These are phyloP conservation scores for Saprolegnia parasitica DNA, from an alignment of 352 stramenopile species.

Conservation along the genomic window DNA sequence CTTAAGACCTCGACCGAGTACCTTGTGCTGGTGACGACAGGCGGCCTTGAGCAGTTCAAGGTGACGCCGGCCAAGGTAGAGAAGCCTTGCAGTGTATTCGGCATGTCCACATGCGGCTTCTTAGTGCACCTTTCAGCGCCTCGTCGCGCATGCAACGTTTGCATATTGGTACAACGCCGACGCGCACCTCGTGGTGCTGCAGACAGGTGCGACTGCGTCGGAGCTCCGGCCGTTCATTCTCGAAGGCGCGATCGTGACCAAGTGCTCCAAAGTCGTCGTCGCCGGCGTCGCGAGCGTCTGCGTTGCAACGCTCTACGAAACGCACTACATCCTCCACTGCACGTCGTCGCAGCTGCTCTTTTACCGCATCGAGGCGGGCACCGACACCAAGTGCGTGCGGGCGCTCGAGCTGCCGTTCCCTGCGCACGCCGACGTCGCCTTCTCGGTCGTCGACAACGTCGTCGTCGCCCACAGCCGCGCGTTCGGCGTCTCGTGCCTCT, in stretches of 20 bases:
- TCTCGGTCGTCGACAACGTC: constrained; percentile 78
- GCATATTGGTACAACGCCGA: constrained; percentile 66
- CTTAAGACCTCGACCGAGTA: constrained; percentile 38
- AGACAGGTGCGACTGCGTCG: constrained; percentile 63
- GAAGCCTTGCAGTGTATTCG: too few relatives aligned
- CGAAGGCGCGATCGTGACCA: constrained; percentile 51
- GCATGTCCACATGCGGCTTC: background rate
- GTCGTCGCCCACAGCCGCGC: constrained; percentile 77
- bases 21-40: constrained; percentile 66
- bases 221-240: constrained; percentile 72
- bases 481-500: constrained; percentile 77
- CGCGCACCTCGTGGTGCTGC: constrained; percentile 62
- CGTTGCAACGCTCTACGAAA: constrained; percentile 60
- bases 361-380: constrained; percentile 46
- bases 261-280: constrained; percentile 68
- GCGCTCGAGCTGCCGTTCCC: constrained; percentile 70
- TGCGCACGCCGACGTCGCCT: constrained; percentile 48
- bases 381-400: constrained; percentile 56
- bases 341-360: constrained; percentile 59
- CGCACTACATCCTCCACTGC: constrained; percentile 60
- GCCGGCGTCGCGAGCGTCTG: constrained; percentile 52
- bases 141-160: constrained; percentile 55
- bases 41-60: constrained; percentile 68
- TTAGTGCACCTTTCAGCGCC: constrained; percentile 48
- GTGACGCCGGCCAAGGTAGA: constrained; percentile 15